Conservation (phyloP, 306 rosid species). For the Ormosia emarginata region DNA sequence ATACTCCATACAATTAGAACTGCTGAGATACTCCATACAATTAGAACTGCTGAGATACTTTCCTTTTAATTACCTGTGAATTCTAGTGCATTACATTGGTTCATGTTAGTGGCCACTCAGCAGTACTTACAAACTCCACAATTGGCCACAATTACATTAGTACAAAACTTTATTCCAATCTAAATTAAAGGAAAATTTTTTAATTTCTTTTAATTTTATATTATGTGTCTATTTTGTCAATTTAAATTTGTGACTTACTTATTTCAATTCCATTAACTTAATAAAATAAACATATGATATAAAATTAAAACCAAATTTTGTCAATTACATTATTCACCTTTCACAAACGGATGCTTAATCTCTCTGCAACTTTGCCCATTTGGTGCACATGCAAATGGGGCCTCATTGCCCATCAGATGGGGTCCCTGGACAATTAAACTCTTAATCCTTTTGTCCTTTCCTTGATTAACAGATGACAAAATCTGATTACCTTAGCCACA, state of each 20-base stretch:
- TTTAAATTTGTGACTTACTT: no score
- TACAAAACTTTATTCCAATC: no score
- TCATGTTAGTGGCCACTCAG: slow-evolving; percentile 18
- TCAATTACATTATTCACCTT: neutral
- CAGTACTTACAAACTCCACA: slow-evolving; percentile 14
- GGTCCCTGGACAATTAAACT: slow-evolving; percentile 23
- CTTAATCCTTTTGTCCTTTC: slow-evolving; percentile 34
- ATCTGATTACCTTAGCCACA: slow-evolving; percentile 35
- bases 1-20: slow-evolving; percentile 22
- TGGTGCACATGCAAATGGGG: slow-evolving; percentile 44
- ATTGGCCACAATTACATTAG: slow-evolving; percentile 7
- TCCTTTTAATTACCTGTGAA: neutral
- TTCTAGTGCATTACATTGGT: neutral
- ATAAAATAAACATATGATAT: no score
- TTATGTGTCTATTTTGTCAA: no score
- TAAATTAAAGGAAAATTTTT: no score
- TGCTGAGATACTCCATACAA: slow-evolving; percentile 21
- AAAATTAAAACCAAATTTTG: no score
- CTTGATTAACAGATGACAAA: slow-evolving; percentile 26
- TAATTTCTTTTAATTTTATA: no score
- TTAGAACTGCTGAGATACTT: slow-evolving; percentile 10
- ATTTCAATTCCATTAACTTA: no score
- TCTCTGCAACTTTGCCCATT: slow-evolving; percentile 26
- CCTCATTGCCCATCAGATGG: slow-evolving; percentile 28
- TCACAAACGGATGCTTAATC: slow-evolving; percentile 24